Evolutionary conservation across 306 rosid species (phyloP).

Genomic region (Prunus mongolica): DNA sequence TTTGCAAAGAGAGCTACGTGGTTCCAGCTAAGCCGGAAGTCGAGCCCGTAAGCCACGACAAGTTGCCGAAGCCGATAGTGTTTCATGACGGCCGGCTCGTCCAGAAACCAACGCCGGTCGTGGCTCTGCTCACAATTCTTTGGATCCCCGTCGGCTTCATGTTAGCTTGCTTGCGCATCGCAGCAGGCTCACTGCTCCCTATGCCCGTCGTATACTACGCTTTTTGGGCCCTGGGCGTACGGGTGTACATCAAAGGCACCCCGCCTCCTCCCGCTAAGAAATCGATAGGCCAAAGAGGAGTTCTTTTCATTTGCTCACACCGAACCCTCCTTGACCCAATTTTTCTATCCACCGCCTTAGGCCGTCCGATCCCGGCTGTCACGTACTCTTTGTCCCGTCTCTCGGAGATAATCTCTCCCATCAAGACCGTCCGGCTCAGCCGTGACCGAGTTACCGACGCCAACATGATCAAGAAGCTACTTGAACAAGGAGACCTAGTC

Average conservation of each 20-base stretch:
- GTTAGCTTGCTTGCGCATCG: slow-evolving; percentile 61
- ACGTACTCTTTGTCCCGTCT: slow-evolving; percentile 79
- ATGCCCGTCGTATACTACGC: slow-evolving; percentile 60
- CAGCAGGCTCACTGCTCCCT: slow-evolving; percentile 71
- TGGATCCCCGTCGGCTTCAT: slow-evolving; percentile 78
- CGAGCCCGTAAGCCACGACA: slow-evolving; percentile 41
- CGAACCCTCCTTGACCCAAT: slow-evolving; percentile 74
- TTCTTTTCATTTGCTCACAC: slow-evolving; percentile 72
- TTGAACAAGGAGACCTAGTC: slow-evolving; percentile 64
- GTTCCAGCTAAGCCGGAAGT: slow-evolving; percentile 44
- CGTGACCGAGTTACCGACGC: slow-evolving; percentile 62
- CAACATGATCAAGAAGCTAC: slow-evolving; percentile 55
- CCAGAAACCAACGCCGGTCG: slow-evolving; percentile 58
- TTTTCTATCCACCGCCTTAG: slow-evolving; percentile 69
- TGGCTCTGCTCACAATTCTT: slow-evolving; percentile 50
- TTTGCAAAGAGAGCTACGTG: slow-evolving; percentile 70
- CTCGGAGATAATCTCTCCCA: slow-evolving; percentile 69
- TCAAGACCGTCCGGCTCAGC: slow-evolving; percentile 56
- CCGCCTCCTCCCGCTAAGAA: slow-evolving; percentile 55
- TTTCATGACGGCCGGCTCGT: slow-evolving; percentile 84
- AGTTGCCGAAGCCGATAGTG: slow-evolving; percentile 74
- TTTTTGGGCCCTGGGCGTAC: slow-evolving; percentile 65
- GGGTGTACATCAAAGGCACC: slow-evolving; percentile 56
- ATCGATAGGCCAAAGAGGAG: slow-evolving; percentile 36
- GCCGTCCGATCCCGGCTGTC: slow-evolving; percentile 76